Percentiles rank a stretch among this genome's conserved stretches.
Evolutionary conservation across 208 protist genomes (phyloP).

Genomic region (Crithidia brevicula): DNA sequence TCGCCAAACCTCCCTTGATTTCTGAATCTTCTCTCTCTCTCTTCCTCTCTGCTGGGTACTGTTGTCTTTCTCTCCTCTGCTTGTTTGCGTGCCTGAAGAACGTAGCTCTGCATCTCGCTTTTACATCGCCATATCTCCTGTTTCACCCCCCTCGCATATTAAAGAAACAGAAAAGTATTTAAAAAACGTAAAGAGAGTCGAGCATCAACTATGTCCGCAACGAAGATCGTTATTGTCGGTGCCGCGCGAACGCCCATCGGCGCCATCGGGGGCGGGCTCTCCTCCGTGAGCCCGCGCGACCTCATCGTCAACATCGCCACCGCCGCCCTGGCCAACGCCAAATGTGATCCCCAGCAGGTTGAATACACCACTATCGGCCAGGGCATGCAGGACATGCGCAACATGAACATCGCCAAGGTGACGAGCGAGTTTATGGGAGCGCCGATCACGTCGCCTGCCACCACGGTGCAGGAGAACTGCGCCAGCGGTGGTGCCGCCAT

Average conservation of each 20-base stretch:
- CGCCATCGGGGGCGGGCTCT: slow-evolving; percentile 50
- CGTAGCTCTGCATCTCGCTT: too few species aligned
- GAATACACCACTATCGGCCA: slow-evolving; percentile 59
- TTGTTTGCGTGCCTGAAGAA: too few species aligned
- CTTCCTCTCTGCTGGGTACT: neutral
- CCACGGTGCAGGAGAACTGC: slow-evolving; percentile 73
- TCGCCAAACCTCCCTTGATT: neutral
- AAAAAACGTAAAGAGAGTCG: too few species aligned
- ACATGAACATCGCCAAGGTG: slow-evolving; percentile 60
- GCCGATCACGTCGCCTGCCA: slow-evolving; percentile 50
- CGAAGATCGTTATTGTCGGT: slow-evolving; percentile 51
- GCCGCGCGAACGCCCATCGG: slow-evolving; percentile 57
- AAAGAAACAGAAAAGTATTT: too few species aligned
- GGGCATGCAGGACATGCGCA: slow-evolving; percentile 62
- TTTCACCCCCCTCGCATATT: too few species aligned
- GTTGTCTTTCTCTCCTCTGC: too few species aligned
- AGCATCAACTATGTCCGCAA: slow-evolving; percentile 4
- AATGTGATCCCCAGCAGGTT: slow-evolving; percentile 48
- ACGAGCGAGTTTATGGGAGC: slow-evolving; percentile 43
- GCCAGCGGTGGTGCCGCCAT: slow-evolving; percentile 62
- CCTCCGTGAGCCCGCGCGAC: slow-evolving; percentile 29
- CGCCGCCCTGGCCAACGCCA: slow-evolving; percentile 41
- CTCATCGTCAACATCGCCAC: slow-evolving; percentile 42
- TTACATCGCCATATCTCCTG: too few species aligned
- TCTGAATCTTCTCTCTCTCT: slow-evolving; percentile 13